Evolutionary conservation across 2,329 filamentous ascomycete genomes (phyloP), one percentile per base, ranked within the genome.

Genomic region (Aureobasidium lini): DNA sequence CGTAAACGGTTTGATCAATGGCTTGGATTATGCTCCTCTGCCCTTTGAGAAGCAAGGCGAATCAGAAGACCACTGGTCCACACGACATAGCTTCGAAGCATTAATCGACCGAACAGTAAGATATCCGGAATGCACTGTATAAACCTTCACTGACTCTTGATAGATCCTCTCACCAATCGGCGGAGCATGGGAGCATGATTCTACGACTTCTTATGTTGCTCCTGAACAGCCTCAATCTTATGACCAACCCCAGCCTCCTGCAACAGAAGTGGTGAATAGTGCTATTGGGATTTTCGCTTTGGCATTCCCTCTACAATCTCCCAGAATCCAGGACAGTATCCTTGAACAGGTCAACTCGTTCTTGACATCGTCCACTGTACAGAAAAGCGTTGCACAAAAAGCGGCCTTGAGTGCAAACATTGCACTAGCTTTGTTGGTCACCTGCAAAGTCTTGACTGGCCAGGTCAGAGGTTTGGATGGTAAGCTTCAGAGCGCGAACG

Each of bases 251-350:
- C 88, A 94, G 64, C 91, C 93, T 8, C 87, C 94, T 6, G 86
- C 89, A 0, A 99, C 93, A 0, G 92, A 96, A 69, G 92, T 96
- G 29, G 89, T 97, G 62, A 96, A 99, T 69, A 85, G 93, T 68
- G 92, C 94, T 0, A 95, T 99, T 59, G 87, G 94, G 63, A 78
- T 97, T 0, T 99, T 99, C 70, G 90, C 92, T 1, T 89, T 95
- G 57, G 89, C 90, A 40, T 86, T 99, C 60, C 92, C 94, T 2
- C 78, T 96, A 9, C 95, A 95, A 47, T 88, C 89, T 0, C 81
- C 90, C 4, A 96, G 93, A 68, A 89, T 99, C 2, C 94, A 99
- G 68, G 94, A 99, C 72, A 96, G 93, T 69, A 90, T 95, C 49
- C 77, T 99, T 9, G 94, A 99, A 72, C 94, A 99, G 70, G 86